Evolutionary conservation across 495 filamentous ascomycete species (phyloP).

Genomic region (Tricharina praecox): DNA sequence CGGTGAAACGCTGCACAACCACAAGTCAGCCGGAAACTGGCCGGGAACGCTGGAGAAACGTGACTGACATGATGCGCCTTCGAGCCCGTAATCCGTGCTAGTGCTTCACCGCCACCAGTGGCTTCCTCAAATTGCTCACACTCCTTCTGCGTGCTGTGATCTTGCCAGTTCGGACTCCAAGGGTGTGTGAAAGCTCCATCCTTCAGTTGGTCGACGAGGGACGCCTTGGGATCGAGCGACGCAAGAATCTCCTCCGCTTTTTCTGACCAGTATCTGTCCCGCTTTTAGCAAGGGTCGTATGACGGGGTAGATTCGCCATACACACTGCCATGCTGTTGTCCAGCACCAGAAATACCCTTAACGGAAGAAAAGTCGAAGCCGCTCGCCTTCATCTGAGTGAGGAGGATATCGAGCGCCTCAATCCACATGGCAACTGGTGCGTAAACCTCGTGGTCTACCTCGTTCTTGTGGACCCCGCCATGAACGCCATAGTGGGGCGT

Average conservation of each 20-base stretch:
- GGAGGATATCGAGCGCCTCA: constrained; percentile 72
- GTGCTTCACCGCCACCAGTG: constrained; percentile 43
- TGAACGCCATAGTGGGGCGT: constrained; percentile 66
- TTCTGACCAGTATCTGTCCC: constrained; percentile 48
- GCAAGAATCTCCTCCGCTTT: constrained; percentile 50
- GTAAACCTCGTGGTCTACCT: constrained; percentile 68
- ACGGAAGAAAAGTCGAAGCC: constrained; percentile 64
- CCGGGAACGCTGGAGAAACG: background rate
- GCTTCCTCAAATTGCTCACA: constrained; percentile 70
- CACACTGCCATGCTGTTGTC: constrained; percentile 93
- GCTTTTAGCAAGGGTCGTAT: background rate
- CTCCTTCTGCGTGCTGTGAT: constrained; percentile 78
- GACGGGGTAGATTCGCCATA: constrained; percentile 16
- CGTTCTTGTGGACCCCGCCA: constrained; percentile 73
- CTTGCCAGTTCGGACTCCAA: constrained; percentile 93
- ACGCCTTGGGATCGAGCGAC: constrained; percentile 40
- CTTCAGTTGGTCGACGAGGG: constrained; percentile 50
- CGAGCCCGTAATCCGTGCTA: constrained; percentile 73
- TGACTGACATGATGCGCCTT: constrained; percentile 74
- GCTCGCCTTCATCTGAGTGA: constrained; percentile 50
- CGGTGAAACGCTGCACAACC: constrained; percentile 68
- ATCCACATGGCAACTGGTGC: constrained; percentile 90
- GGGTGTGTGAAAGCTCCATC: constrained; percentile 60
- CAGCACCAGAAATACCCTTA: constrained; percentile 71
- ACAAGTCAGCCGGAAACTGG: constrained; percentile 20